These are phyloP conservation scores for Colletotrichum cereale DNA, from an alignment of 2,329 filamentous ascomycete genomes.

Conservation along the genomic window DNA sequence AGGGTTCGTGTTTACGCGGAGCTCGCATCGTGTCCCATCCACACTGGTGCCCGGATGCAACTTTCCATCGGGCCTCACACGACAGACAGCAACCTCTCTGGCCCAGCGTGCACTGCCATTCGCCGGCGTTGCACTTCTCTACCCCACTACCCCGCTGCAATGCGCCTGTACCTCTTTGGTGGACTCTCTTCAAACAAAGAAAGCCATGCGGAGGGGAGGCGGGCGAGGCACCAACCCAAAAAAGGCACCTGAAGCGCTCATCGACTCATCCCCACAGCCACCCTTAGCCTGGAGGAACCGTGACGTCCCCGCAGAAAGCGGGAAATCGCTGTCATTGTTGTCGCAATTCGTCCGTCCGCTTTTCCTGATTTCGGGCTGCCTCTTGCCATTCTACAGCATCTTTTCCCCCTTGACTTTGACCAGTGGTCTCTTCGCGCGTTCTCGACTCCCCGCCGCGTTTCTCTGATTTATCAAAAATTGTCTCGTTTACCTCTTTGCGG, in stretches of 20 bases:
- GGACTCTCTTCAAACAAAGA: constrained; percentile 23
- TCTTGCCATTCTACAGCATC: constrained; percentile 21
- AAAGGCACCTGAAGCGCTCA: constrained; percentile 19
- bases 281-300: constrained; percentile 21
- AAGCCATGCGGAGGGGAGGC: neutral
- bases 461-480: neutral
- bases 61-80: constrained; percentile 12
- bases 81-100: constrained; percentile 18
- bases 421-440: constrained; percentile 31
- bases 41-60: constrained; percentile 8
- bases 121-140: neutral
- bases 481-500: neutral
- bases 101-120: constrained; percentile 19
- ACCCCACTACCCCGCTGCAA: constrained; percentile 38
- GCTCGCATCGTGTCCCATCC: neutral
- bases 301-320: constrained; percentile 16
- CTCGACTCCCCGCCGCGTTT: constrained; percentile 10
- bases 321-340: constrained; percentile 19
- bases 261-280: constrained; percentile 31
- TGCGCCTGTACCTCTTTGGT: constrained; percentile 31
- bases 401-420: constrained; percentile 9
- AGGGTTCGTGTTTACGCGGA: neutral
- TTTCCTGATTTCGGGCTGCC: constrained; percentile 25
- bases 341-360: constrained; percentile 24
- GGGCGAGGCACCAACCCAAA: constrained; percentile 5